Base-by-base conservation (phyloP, 148 eudicot species). In the Tetragonia tetragonoides region DNA sequence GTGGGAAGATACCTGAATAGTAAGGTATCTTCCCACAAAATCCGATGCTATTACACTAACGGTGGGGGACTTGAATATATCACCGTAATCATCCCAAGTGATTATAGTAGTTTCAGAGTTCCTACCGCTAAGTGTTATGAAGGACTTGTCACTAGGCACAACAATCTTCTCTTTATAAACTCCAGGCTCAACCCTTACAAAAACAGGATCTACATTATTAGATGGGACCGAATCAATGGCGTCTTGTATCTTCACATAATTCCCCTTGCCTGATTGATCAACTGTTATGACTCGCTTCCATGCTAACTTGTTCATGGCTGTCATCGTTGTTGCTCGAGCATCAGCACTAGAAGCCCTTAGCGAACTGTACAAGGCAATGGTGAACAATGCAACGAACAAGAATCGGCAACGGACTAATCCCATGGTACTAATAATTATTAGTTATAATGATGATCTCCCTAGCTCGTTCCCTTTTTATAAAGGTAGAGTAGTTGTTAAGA, bases 151-250 rank as follows among this genome's bases (percentile, higher is more conserved):
- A 3, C 47, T 53, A 14, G 87, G 85, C 20, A 85, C 83, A 18
- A 16, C 59, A 12, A 85, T 44, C 46, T 85, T 77, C 60, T 85
- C 87, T 39, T 80, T 41, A 38, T 85, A 86, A 56, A 77, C 23
- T 24, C 87, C 87, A 5, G 87, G 83, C 69, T 83, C 87, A 0
- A 85, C 85, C 64, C 87, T 75, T 5, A 85, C 77, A 54, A 85
- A 85, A 57, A 83, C 66, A 12, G 77, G 82, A 39, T 80, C 63
- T 5, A 63, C 60, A 71, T 85, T 82, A 28, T 80, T 80, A 37
- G 84, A 72, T 2, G 87, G 81, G 20, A 85, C 72, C 3, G 81
- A 76, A 53, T 85, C 83, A 4, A 85, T 80, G 1, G 87, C 87
- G 62, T 82, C 87, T 56, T 85, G 85, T 70, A 85, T 82, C 75